Evolutionary conservation across 1,284 basidiomycete genomes (phyloP).

Genomic region (Baeospora myosura): DNA sequence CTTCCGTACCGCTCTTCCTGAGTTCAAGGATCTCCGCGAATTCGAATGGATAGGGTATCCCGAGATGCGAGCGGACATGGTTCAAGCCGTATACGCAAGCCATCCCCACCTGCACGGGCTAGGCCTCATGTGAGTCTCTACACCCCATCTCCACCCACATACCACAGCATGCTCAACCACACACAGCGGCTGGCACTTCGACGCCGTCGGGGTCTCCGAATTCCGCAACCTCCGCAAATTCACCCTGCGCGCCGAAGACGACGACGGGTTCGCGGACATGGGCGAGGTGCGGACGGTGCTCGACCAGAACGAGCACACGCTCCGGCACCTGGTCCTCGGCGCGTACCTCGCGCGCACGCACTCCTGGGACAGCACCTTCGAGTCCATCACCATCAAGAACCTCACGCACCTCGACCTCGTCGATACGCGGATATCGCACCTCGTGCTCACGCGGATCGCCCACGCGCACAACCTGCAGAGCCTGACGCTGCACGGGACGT

Average conservation of each 20-base stretch:
- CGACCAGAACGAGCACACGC: constrained; percentile 46
- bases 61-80: constrained; percentile 54
- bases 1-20: constrained; percentile 51
- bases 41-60: constrained; percentile 72
- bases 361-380: constrained; percentile 59
- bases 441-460: constrained; percentile 53
- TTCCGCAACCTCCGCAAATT: constrained; percentile 55
- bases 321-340: constrained; percentile 57
- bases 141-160: constrained; percentile 1
- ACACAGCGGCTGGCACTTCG: constrained; percentile 62
- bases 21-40: constrained; percentile 49
- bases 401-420: constrained; percentile 62
- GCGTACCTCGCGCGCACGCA: constrained; percentile 56
- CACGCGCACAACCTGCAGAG: constrained; percentile 52
- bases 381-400: constrained; percentile 51
- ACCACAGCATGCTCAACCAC: too few species aligned
- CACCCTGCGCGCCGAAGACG: constrained; percentile 59
- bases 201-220: constrained; percentile 57
- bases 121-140: constrained; percentile 43
- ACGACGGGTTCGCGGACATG: constrained; percentile 57
- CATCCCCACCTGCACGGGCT: constrained; percentile 47
- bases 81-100: constrained; percentile 42
- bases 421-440: constrained; percentile 55
- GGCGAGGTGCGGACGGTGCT: constrained; percentile 58
- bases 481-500: constrained; percentile 56